Conservation (phyloP, 179 eudicot species). For the Silene coronaria region DNA sequence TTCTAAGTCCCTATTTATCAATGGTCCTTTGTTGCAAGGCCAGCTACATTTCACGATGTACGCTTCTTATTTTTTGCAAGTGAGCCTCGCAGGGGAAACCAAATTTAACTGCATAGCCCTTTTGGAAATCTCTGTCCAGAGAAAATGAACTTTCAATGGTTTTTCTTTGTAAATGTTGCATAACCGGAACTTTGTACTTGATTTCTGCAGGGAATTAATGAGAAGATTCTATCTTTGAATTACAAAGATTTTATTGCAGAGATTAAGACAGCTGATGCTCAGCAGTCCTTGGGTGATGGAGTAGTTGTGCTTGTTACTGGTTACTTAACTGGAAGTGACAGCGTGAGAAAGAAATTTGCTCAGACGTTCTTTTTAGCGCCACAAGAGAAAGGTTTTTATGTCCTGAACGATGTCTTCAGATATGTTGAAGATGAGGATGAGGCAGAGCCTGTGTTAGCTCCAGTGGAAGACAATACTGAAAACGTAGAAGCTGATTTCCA, state of each 20-base stretch:
- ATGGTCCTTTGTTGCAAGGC: no score
- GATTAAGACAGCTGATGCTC: constrained; percentile 73
- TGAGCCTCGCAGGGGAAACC: no score
- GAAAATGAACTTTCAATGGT: background rate
- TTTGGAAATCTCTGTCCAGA: background rate
- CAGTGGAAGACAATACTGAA: constrained; percentile 26
- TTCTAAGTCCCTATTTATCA: no score
- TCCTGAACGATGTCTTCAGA: constrained; percentile 65
- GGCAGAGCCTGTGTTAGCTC: constrained; percentile 18
- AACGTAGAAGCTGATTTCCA: constrained; percentile 24
- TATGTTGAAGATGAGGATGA: constrained; percentile 40
- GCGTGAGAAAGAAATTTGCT: constrained; percentile 45
- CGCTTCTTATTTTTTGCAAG: no score
- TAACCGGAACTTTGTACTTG: background rate
- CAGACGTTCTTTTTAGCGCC: constrained; percentile 79
- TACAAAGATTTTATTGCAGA: constrained; percentile 47
- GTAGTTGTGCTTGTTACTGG: constrained; percentile 70
- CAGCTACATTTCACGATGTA: no score
- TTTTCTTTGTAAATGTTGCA: background rate
- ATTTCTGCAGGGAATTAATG: constrained; percentile 57
- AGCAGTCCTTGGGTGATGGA: constrained; percentile 51
- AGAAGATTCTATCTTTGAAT: constrained; percentile 48
- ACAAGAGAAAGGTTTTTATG: constrained; percentile 63
- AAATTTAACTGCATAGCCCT: no score
- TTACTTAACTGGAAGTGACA: constrained; percentile 55